Evolutionary conservation across 2,329 filamentous ascomycete genomes (phyloP), one percentile per base, ranked within the genome.

Genomic region (Canariomyces notabilis): DNA sequence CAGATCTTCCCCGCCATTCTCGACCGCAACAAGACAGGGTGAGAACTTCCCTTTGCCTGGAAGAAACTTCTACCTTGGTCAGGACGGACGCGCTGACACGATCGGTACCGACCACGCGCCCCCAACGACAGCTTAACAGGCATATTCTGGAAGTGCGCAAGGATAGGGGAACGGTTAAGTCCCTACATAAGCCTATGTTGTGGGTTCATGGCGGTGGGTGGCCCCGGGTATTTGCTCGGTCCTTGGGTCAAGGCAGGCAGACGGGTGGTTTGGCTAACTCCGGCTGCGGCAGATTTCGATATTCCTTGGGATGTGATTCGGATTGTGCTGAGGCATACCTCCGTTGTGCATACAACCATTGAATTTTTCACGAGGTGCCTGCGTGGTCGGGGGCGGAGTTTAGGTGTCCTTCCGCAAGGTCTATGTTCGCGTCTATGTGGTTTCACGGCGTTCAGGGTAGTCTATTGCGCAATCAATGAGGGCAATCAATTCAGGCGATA

Each of bases 101-200:
- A 9, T 2, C 21, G 6, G 21, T 4, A 22, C n/a, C n/a, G n/a
- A n/a, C n/a, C n/a, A n/a, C n/a, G n/a, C n/a, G n/a, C n/a, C n/a
- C n/a, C n/a, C n/a, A 12, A 3, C 16, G 22, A 46, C 56, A 89
- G 85, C 12, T 71, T 89, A 41, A 80, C 89, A 58, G 88, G 89
- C 42, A 84, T 95, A 52, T 94, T 97, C 64, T 98, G 93, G 93
- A 96, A 97, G 70, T 89, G 82, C 54, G 93, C 93, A 20, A 77
- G 93, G 54, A 82, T 98, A 64, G 93, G 93, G 31, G 93, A 98
- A 73, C 74, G 93, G 54, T 66, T 98, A 56, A 96, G 89, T 65
- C 93, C 93, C 34, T 97, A 97, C 67, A 88, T 98, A 60, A 94
- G 89, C 71, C 73, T 97, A 64, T 94, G 89, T 66, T 97, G 91